Base-by-base conservation (phyloP, 768 basidiomycete species). In the Thelephora ganbajun region DNA sequence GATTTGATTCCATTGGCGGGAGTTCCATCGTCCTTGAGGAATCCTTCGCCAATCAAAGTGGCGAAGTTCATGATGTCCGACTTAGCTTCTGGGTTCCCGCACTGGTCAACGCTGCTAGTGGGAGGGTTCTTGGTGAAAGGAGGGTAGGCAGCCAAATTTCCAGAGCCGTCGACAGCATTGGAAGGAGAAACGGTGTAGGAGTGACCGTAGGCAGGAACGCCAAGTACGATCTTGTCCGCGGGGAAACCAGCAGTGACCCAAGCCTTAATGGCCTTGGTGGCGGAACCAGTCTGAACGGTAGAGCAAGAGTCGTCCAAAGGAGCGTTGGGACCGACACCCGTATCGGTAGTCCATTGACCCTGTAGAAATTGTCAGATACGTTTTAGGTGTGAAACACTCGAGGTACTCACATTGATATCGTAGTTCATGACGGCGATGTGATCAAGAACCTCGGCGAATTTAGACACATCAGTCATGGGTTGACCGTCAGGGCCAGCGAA, bases 211-310 rank as follows among this genome's bases (percentile, higher is more conserved):
- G 80, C 68, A 11, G 92, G 78, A 1, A 93, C 79, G 45, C 91
- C 93, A 9, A 98, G 77, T 19, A 91, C 74, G 51, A 97, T 78
- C 66, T 85, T 64, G 47, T 59, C 62, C 3, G 70, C 66, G n/a
- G 90, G 84, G 66, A 98, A 82, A 11, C 84, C 83, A 35, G 91
- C 91, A 0, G 53, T 51, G 0, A 72, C 77, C 94, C 93, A 98
- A 6, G 76, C 74, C 12, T 68, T 60, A 39, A 97, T 74, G 2
- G 85, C 81, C 4, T 83, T 81, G 30, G 71, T 68, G 14, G 85
- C 92, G 33, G 91, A 96, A 5, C 91, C 89, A 42, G 68, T 66
- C 48, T 77, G 80, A 0, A 69, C 54, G 33, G 79, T 63, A 0
- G 79, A 75, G 60, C 93, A 96, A 1, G 73, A 69, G 64, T 96